These are phyloP conservation scores for Acanthamoeba triangularis DNA, from an alignment of 208 protist genomes.

Conservation along the genomic window DNA sequence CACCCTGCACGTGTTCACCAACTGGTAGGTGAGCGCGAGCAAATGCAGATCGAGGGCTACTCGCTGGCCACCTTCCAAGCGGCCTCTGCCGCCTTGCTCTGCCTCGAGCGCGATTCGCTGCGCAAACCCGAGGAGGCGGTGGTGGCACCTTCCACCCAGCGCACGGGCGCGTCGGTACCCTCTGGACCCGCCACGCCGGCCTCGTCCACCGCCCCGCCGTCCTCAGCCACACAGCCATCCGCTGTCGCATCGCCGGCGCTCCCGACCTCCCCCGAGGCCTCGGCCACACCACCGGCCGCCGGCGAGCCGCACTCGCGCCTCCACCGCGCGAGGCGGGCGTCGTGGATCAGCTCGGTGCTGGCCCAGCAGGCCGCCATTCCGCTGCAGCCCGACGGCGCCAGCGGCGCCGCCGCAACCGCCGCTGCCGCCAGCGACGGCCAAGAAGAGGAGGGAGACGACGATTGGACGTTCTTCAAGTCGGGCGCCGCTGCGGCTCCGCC, in stretches of 20 bases:
- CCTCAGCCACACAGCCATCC: not conserved
- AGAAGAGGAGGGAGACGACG: not conserved
- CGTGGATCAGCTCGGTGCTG: slow-evolving; percentile 37
- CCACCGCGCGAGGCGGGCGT: slow-evolving; percentile 9
- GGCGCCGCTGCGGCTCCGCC: not conserved
- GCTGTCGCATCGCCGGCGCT: not conserved
- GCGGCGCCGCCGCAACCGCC: not conserved
- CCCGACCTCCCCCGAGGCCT: not conserved
- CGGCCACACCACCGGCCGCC: not conserved
- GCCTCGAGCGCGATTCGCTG: slow-evolving; percentile 48
- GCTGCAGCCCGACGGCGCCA: not conserved
- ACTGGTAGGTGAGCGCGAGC: slow-evolving; percentile 40
- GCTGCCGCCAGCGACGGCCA: not conserved
- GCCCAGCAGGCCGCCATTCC: slow-evolving; percentile 33
- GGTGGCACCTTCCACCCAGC: not conserved
- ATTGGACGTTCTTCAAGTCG: slow-evolving; percentile 45
- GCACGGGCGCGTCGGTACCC: not conserved
- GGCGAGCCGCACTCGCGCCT: not conserved
- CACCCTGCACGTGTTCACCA: too few species aligned
- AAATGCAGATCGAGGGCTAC: slow-evolving; percentile 71
- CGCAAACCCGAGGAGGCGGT: not conserved
- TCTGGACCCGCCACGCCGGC: not conserved
- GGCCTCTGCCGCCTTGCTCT: slow-evolving; percentile 46
- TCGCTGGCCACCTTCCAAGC: slow-evolving; percentile 68
- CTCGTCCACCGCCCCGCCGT: not conserved